Base-by-base conservation (phyloP, 2,329 filamentous ascomycete species). In the Trichoderma breve region DNA sequence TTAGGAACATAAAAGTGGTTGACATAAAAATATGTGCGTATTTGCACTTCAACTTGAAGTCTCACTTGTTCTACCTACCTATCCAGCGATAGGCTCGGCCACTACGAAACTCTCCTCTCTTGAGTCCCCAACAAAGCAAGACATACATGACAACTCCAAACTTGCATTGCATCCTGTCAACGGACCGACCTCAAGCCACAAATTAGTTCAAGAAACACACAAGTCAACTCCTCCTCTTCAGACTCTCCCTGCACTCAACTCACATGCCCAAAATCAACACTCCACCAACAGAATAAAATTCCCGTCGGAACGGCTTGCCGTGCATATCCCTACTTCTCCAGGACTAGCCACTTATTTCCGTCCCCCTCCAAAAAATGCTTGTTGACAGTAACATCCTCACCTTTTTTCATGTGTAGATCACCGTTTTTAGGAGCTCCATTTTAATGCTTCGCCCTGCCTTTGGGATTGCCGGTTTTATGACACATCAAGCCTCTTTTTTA, bases 271-370 rank as follows among this genome's bases (percentile, higher is more conserved):
- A 24, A 36, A 39, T 39, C 36, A 18, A 57, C 11, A 57, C 32
- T 36, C 30, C 28, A 57, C 32, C 34, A 43, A 67, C 36, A 51
- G 11, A 3, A n/a, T n/a, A 47, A 66, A 57, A 57, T 67, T 28
- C 64, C 64, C 47, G 64, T 57, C 64, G 47, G 65, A 43, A 58
- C 15, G 28, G 24, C 18, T 12, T 68, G 53, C 65, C 65, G 65
- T 68, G 65, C 65, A 30, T 53, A 58, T 68, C 65, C 53, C 51
- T 68, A 68, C 65, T 58, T 24, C 51, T 58, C 61, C 36, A 47
- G 18, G 55, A 24, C 21, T 28, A 34, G 28, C 43, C 43, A 15
- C 32, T 32, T 34, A 14, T 18, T 32, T 18, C 6, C 36, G 15
- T 36, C 47, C 18, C 28, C 63, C 47, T 18, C 39, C 14, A 43